Conservation (phyloP, 2,329 filamentous ascomycete species). For the Aureobasidium sp. region DNA sequence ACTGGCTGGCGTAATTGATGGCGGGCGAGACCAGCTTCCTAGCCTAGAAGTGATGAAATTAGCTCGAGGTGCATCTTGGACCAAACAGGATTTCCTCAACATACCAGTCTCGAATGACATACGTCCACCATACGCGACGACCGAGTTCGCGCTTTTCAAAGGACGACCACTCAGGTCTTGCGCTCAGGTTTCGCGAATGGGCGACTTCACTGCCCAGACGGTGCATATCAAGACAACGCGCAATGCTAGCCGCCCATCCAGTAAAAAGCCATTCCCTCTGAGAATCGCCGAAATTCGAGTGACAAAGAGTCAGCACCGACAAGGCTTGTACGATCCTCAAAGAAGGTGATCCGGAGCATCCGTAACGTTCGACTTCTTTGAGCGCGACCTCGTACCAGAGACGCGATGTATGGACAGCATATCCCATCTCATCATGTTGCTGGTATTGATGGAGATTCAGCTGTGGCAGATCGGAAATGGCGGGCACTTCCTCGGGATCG, state of each 20-base stretch:
- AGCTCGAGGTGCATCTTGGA: not conserved
- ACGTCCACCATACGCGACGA: slow-evolving; percentile 16
- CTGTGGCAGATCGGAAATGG: slow-evolving; percentile 7
- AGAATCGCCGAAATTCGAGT: slow-evolving; percentile 13
- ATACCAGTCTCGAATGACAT: slow-evolving; percentile 15
- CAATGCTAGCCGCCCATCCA: slow-evolving; percentile 6
- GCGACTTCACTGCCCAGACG: slow-evolving; percentile 10
- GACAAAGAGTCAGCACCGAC: slow-evolving; percentile 13
- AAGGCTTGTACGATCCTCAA: slow-evolving; percentile 7
- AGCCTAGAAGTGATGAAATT: not conserved
- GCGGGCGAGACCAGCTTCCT: slow-evolving; percentile 10
- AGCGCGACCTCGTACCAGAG: slow-evolving; percentile 14
- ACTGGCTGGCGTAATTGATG: slow-evolving; percentile 11
- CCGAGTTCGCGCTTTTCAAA: slow-evolving; percentile 10
- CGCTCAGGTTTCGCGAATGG: not conserved
- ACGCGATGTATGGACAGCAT: slow-evolving; percentile 10
- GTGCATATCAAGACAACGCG: slow-evolving; percentile 14
- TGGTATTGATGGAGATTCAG: not conserved
- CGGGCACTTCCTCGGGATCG: slow-evolving; percentile 9
- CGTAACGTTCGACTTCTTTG: slow-evolving; percentile 10
- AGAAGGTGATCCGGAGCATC: not conserved
- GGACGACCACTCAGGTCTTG: slow-evolving; percentile 7
- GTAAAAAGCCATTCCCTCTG: slow-evolving; percentile 14
- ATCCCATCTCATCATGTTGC: slow-evolving; percentile 2
- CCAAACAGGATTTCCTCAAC: not conserved